Evolutionary conservation across 73 alveolate species (phyloP), one percentile per base, ranked within the genome.

Genomic region (Uronychia setigera): DNA sequence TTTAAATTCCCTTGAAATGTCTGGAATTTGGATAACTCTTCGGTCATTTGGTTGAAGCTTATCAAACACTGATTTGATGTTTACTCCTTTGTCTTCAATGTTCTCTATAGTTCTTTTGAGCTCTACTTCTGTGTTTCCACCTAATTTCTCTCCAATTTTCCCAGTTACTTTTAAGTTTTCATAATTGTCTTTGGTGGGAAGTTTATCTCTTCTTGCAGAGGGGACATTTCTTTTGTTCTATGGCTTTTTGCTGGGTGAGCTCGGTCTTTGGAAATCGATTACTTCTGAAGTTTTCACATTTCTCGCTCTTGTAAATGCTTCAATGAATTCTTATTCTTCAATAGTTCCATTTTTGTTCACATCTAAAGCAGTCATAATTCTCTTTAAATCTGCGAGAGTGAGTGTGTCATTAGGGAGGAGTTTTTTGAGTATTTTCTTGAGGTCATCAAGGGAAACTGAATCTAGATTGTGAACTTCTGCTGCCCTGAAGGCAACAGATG

Each of bases 401-500:
- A 85, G 33, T n/a, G 87, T 1, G 31, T 76, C 85, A 26, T 76
- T 34, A 11, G 91, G 91, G 1, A 85, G 60, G 11, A 85, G 81
- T 58, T 82, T 85, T 29, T 85, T 85, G 28, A 85, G 29, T 0
- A 84, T 32, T 0, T 85, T 82, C 32, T 58, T 78, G 26, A 85
- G 57, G 31, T 85, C 91, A n/a, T 85, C 86, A 35, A 46, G 32
- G 59, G 91, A 46, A 0, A 85, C 81, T 28, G 77, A 83, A 1
- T 35, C 57, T 27, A 34, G 76, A 29, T 85, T 81, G 77, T 85
- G 58, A 30, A 78, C 35, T 25, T 85, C 91, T 28, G 91, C 91
- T 0, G 91, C 85, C 79, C 77, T 85, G 32, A 85, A 85, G 9
- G 91, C 91, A 1, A 85, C 91, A 1, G 80, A 76, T 11, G 91